Evolutionary conservation across 805 yeast species (phyloP), one percentile per base, ranked within the genome.

Genomic region (Myxozyma mucilagina): DNA sequence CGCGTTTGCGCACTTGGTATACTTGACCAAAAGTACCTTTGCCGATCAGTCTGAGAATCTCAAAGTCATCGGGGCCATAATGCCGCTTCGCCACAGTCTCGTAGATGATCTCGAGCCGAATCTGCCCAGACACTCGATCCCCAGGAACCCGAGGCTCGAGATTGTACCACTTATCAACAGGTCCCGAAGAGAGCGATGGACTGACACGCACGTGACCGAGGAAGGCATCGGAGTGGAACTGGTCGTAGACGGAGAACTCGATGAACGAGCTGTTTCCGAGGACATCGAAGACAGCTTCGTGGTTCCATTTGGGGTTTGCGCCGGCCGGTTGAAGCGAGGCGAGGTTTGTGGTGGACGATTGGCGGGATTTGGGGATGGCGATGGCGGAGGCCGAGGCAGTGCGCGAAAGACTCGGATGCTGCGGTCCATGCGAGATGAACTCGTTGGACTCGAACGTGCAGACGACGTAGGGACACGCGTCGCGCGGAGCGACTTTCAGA

Each of bases 21-120:
- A 93, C 99, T 77, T 90, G 97, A 36, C 99, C 99, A 79, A 93
- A 93, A 0, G 98, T 94, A 57, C 99, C 99, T 73, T 90, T 91
- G 63, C 99, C 99, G 63, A 93, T 79, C 56, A 93, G 79, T 71
- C 97, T 82, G 69, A 94, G 82, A 16, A 93, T 90, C 73, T 92
- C 97, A 75, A 94, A 94, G 75, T 94, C 98, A 54, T 87, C 87
- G 4, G 99, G 99, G 0, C 97, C 97, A 71, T 87, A 89, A 68
- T 87, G 89, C 69, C 85, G 84, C 73, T 89, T 87, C 53, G 84
- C 78, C 20, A 88, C 84, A 39, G 84, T 77, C 50, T 84, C 84
- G 74, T 86, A 93, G 66, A 84, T 85, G 81, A 92, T 84, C 66
- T 84, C 81, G 57, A 94, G 84, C 67, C 85, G 84, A 61, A 93